Evolutionary conservation across 2,329 filamentous ascomycete species (phyloP), one percentile per base, ranked within the genome.

Genomic region (Eutypella sp.): DNA sequence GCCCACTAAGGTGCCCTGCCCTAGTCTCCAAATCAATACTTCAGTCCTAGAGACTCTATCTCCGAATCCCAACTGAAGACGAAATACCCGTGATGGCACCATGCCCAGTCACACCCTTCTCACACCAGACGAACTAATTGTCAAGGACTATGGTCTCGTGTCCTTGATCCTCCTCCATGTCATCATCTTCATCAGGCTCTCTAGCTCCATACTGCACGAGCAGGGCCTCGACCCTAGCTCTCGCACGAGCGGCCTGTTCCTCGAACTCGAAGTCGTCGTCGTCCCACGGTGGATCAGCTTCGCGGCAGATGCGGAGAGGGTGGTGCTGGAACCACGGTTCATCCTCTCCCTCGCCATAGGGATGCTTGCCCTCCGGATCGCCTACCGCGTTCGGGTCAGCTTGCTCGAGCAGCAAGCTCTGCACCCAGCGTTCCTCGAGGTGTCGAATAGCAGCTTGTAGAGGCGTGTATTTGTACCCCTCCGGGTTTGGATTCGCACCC

Each of bases 401-500:
- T 10, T 41, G 42, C 25, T 49, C 47, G 19, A 52, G 27, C 29
- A 57, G 53, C 25, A 57, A 40, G 9, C 45, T 46, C 29, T 52
- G 49, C 1, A 56, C 53, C 55, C 53, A 54, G 13, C 49, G 22
- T 40, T 51, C 42, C 34, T 57, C 55, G 3, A 56, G 48, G 15
- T 42, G 38, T 4, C 20, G n/a, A 2, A 52, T 49, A 19, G 55
- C 53, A n/a, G 34, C 22, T 24, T 57, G 53, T 19, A 57, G 46
- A 9, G 55, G 55, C 2, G 53, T 57, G 41, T 47, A 57, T 29
- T 22, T 29, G 27, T 31, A 47, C 8, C 46, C 49, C 3, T 31
- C 15, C 8, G 55, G 55, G 29, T 55, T 47, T 7, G 55, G 50
- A 25, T 56, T 45, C 3, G 53, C 50, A 6, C 51, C 52, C n/a